These are phyloP conservation scores for Aspergillus bridgeri DNA, from an alignment of 495 filamentous ascomycete species.

Conservation along the genomic window DNA sequence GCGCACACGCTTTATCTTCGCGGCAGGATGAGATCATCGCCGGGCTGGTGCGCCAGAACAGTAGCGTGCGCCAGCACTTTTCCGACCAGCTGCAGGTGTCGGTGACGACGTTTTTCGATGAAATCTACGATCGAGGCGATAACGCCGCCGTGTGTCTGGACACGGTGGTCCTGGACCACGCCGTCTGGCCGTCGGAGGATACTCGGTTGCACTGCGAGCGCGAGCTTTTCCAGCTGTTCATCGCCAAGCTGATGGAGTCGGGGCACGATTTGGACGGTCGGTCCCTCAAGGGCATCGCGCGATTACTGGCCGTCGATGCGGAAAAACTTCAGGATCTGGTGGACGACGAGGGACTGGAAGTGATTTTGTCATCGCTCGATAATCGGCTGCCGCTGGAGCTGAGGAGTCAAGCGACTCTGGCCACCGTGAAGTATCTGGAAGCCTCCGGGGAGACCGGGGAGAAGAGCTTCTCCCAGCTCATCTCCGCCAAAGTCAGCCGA, in stretches of 20 bases:
- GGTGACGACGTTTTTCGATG: constrained; percentile 53
- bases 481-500: constrained; percentile 51
- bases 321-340: constrained; percentile 60
- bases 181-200: constrained; percentile 54
- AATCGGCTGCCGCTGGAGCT: constrained; percentile 64
- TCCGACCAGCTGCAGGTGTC: constrained; percentile 46
- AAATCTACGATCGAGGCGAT: constrained; percentile 59
- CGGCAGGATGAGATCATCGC: constrained; percentile 57
- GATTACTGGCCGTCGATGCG: constrained; percentile 58
- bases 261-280: constrained; percentile 57
- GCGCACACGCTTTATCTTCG: constrained; percentile 34
- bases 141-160: constrained; percentile 56
- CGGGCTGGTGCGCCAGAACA: constrained; percentile 53
- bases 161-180: constrained; percentile 52
- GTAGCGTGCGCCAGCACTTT: constrained; percentile 53
- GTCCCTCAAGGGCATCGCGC: constrained; percentile 60
- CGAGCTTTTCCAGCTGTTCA: constrained; percentile 63
- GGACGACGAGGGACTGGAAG: constrained; percentile 74
- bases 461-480: constrained; percentile 62
- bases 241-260: constrained; percentile 62
- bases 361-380: constrained; percentile 74
- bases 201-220: constrained; percentile 47
- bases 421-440: constrained; percentile 75
- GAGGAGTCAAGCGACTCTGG: constrained; percentile 70
- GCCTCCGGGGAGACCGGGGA: constrained; percentile 65